Evolutionary conservation across 2,329 filamentous ascomycete species (phyloP).

Genomic region (Trichoderma afroharzianum): DNA sequence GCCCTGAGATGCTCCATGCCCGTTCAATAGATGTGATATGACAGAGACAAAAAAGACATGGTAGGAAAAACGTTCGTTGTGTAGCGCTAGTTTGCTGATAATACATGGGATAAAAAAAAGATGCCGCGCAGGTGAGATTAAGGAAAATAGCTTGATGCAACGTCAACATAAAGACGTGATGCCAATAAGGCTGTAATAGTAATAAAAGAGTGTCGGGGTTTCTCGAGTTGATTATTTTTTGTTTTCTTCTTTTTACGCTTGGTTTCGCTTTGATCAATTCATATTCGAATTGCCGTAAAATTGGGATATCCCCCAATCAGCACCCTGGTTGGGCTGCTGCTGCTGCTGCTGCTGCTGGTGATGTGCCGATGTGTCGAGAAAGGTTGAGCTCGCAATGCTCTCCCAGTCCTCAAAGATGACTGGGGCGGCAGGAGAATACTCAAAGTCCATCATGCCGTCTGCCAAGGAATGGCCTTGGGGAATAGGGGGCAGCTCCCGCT

Average conservation of each 20-base stretch:
- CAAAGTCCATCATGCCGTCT: conserved; percentile 42
- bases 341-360: conserved; percentile 26
- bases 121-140: conserved; percentile 1
- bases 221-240: conserved; percentile 14
- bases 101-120: conserved; percentile 9
- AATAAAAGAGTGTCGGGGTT: conserved; percentile 16
- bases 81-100: conserved; percentile 16
- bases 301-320: conserved; percentile 34
- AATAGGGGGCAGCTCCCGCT: conserved; percentile 36
- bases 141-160: conserved; percentile 13
- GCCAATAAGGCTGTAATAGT: background rate
- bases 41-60: background rate
- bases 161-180: conserved; percentile 3
- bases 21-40: background rate
- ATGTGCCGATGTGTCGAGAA: conserved; percentile 31
- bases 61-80: conserved; percentile 8
- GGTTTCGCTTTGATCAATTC: conserved; percentile 25
- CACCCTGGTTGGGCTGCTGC: conserved; percentile 18
- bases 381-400: conserved; percentile 34
- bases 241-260: background rate
- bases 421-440: conserved; percentile 36
- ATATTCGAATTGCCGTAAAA: conserved; percentile 34
- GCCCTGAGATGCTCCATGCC: background rate
- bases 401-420: conserved; percentile 43
- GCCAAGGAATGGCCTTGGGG: conserved; percentile 24